These are phyloP conservation scores for Medicago lupulina DNA, from an alignment of 306 rosid species.

Conservation along the genomic window DNA sequence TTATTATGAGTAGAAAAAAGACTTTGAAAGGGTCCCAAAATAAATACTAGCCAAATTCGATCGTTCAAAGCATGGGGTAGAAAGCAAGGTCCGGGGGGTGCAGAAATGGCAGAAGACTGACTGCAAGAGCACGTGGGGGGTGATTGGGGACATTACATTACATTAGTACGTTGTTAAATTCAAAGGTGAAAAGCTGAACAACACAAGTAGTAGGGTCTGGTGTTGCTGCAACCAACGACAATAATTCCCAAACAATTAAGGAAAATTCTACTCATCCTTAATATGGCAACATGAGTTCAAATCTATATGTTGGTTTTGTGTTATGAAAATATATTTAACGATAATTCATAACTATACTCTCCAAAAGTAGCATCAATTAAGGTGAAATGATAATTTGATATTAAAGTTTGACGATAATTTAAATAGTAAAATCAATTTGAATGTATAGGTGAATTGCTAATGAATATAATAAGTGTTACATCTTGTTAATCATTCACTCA, in stretches of 20 bases:
- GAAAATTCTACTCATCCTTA: too few species aligned
- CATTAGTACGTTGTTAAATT: background rate
- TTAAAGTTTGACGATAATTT: too few species aligned
- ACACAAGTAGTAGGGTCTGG: conserved; percentile 32
- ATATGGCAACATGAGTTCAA: too few species aligned
- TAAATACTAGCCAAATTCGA: background rate
- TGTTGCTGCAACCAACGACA: conserved; percentile 48
- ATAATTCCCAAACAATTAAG: conserved; percentile 8
- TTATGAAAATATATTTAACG: too few species aligned
- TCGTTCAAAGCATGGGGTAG: background rate
- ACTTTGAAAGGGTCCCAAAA: background rate
- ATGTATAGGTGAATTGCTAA: too few species aligned
- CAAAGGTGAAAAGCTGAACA: conserved; percentile 21
- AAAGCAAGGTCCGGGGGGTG: background rate
- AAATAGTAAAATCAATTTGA: too few species aligned
- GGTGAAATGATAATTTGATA: too few species aligned
- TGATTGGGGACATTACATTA: conserved; percentile 42
- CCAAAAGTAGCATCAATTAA: too few species aligned
- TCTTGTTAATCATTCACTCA: too few species aligned
- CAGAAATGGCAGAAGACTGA: conserved; percentile 22
- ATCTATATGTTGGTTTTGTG: too few species aligned
- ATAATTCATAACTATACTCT: too few species aligned
- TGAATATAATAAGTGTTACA: too few species aligned
- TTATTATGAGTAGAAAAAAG: conserved; percentile 7
- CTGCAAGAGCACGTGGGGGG: conserved; percentile 43